Percentiles rank a stretch among this genome's conserved stretches.
Evolutionary conservation across 768 basidiomycete species (phyloP).

Genomic region (Serendipita sp.): DNA sequence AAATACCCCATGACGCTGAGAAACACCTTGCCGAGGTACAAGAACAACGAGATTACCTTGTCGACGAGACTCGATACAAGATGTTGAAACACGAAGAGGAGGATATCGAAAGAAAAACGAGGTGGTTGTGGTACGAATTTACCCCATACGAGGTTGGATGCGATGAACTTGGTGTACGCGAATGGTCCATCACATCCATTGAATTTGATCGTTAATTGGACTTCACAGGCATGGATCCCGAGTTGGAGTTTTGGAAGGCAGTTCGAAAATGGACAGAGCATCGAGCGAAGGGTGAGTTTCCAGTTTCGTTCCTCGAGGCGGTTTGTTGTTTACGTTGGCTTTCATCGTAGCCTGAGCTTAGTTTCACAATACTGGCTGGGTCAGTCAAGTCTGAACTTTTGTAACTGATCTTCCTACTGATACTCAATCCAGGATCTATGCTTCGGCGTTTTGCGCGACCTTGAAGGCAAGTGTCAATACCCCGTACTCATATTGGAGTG

Average conservation of each 20-base stretch:
- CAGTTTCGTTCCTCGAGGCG: neutral
- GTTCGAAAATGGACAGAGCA: slow-evolving; percentile 16
- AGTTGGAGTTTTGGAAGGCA: slow-evolving; percentile 18
- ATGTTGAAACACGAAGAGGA: slow-evolving; percentile 10
- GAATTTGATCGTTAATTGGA: neutral
- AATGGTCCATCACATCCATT: neutral
- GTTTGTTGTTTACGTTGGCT: neutral
- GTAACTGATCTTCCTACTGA: neutral
- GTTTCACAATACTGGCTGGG: slow-evolving; percentile 18
- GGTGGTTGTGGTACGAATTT: slow-evolving; percentile 19
- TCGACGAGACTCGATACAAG: slow-evolving; percentile 6
- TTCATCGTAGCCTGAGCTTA: slow-evolving; percentile 15
- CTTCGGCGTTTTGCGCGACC: slow-evolving; percentile 19
- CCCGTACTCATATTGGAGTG: neutral
- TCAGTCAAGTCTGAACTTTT: neutral
- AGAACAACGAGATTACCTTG: slow-evolving; percentile 9
- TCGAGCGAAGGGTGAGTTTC: slow-evolving; percentile 12
- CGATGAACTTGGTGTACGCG: slow-evolving; percentile 14
- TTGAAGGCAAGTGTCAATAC: slow-evolving; percentile 10
- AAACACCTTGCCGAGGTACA: neutral
- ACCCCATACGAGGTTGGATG: slow-evolving; percentile 18
- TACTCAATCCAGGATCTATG: slow-evolving; percentile 13
- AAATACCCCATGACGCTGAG: slow-evolving; percentile 3
- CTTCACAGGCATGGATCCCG: slow-evolving; percentile 17
- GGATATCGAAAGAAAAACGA: slow-evolving; percentile 8